These are phyloP conservation scores for Austroboletus novae-zelandiae DNA, from an alignment of 1,284 basidiomycete genomes.

Conservation along the genomic window DNA sequence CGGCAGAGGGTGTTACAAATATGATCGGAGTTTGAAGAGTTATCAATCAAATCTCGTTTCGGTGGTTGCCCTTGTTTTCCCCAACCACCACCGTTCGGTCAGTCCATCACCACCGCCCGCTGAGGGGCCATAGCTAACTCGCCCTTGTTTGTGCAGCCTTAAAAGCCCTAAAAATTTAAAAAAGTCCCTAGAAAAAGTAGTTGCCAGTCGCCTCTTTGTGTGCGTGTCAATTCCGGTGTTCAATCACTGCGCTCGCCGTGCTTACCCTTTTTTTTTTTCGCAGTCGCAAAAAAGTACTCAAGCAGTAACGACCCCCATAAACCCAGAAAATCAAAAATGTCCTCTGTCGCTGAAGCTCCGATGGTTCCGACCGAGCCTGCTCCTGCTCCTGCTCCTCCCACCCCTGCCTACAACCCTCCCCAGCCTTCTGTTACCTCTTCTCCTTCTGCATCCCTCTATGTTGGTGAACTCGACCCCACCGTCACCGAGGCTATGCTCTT, in stretches of 20 bases:
- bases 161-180: constrained; percentile 46
- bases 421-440: constrained; percentile 57
- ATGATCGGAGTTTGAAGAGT: constrained; percentile 33
- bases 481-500: constrained; percentile 99
- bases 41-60: constrained; percentile 28
- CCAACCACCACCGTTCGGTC: constrained; percentile 35
- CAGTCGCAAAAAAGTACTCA: constrained; percentile 73
- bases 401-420: constrained; percentile 50
- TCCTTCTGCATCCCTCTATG: constrained; percentile 94
- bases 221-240: constrained; percentile 28
- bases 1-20: constrained; percentile 10
- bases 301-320: constrained; percentile 83
- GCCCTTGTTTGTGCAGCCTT: constrained; percentile 34
- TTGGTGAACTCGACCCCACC: constrained; percentile 96
- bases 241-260: constrained; percentile 11
- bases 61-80: constrained; percentile 32
- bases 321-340: constrained; percentile 55
- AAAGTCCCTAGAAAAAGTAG: constrained; percentile 62
- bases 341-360: constrained; percentile 50
- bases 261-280: constrained; percentile 5
- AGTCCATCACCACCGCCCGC: constrained; percentile 12
- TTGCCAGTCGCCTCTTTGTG: constrained; percentile 71
- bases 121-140: constrained; percentile 14
- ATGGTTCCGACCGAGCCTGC: constrained; percentile 36
- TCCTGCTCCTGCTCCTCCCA: constrained; percentile 46